These are phyloP conservation scores for Phytopythium boreale DNA, from an alignment of 352 stramenopile species.

Conservation along the genomic window DNA sequence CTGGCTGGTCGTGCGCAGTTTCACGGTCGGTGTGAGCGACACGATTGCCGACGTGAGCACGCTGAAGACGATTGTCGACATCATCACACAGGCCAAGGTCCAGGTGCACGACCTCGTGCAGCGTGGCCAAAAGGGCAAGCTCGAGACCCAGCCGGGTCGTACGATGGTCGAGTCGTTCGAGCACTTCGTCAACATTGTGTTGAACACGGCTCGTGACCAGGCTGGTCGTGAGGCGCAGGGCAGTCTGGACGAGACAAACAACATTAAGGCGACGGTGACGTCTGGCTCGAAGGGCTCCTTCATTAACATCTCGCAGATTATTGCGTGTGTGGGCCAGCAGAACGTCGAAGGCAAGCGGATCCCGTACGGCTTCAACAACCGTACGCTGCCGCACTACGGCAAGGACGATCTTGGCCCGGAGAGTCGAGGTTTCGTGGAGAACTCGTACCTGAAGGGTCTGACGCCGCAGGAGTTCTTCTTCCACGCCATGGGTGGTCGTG, in stretches of 20 bases:
- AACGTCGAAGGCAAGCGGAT: constrained; percentile 99
- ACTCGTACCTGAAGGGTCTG: constrained; percentile 97
- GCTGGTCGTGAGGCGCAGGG: constrained; percentile 78
- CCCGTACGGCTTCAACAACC: constrained; percentile 93
- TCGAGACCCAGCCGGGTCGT: constrained; percentile 97
- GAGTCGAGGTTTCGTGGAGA: constrained; percentile 98
- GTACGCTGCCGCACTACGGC: constrained; percentile 94
- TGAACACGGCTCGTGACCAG: constrained; percentile 87
- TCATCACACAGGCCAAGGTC: constrained; percentile 98
- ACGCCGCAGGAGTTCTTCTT: constrained; percentile 99
- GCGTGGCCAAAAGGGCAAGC: constrained; percentile 95
- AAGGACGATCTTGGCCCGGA: constrained; percentile 98
- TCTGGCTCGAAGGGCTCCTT: constrained; percentile 99
- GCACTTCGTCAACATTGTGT: constrained; percentile 96
- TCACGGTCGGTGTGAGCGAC: constrained; percentile 98
- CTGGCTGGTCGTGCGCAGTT: constrained; percentile 97
- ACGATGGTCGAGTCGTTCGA: constrained; percentile 99
- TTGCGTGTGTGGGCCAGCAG: constrained; percentile 98
- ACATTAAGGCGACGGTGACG: constrained; percentile 99
- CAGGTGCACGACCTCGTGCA: constrained; percentile 93
- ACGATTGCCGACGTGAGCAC: constrained; percentile 98
- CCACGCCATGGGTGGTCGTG: constrained; percentile 98
- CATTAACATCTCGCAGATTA: constrained; percentile 99
- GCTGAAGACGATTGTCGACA: constrained; percentile 97
- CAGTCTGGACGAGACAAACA: constrained; percentile 96